Evolutionary conservation across 768 basidiomycete species (phyloP).

Genomic region (Termitomyces sp.): DNA sequence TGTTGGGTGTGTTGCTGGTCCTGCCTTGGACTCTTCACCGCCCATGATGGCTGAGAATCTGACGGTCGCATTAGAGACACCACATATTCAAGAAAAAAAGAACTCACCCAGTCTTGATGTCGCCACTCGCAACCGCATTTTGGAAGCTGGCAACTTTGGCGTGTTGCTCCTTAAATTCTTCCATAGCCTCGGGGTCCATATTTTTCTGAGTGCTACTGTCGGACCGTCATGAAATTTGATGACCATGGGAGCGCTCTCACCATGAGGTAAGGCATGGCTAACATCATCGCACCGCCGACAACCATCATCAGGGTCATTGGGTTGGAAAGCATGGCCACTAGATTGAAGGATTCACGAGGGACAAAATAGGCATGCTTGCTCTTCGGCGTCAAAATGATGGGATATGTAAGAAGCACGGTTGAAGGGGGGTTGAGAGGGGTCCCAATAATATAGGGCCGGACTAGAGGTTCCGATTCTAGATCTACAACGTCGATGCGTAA

Average conservation of each 20-base stretch:
- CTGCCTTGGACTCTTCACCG: slow-evolving; percentile 14
- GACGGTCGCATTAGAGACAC: slow-evolving; percentile 3
- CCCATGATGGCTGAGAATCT: slow-evolving; percentile 44
- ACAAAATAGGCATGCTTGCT: slow-evolving; percentile 63
- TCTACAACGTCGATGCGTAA: slow-evolving; percentile 64
- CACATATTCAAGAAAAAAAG: not conserved
- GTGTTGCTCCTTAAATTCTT: slow-evolving; percentile 63
- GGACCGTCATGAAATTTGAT: slow-evolving; percentile 6
- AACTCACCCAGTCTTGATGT: slow-evolving; percentile 53
- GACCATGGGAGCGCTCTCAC: slow-evolving; percentile 33
- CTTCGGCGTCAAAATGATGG: slow-evolving; percentile 53
- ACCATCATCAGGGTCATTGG: slow-evolving; percentile 86
- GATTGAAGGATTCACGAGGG: slow-evolving; percentile 68
- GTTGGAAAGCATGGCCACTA: slow-evolving; percentile 73
- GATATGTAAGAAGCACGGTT: slow-evolving; percentile 54
- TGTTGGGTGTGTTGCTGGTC: not conserved
- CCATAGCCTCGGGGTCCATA: slow-evolving; percentile 65
- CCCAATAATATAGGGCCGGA: slow-evolving; percentile 63
- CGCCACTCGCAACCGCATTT: slow-evolving; percentile 54
- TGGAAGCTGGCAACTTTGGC: slow-evolving; percentile 54
- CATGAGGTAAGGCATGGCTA: slow-evolving; percentile 75
- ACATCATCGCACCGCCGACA: slow-evolving; percentile 59
- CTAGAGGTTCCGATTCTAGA: slow-evolving; percentile 36
- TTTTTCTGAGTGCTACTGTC: slow-evolving; percentile 51
- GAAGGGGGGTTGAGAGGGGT: slow-evolving; percentile 64